A percentile compares a stretch with the other conserved stretches of the same genome.
Evolutionary conservation across 768 basidiomycete species (phyloP).

Genomic region (Lentinula guzmanii): DNA sequence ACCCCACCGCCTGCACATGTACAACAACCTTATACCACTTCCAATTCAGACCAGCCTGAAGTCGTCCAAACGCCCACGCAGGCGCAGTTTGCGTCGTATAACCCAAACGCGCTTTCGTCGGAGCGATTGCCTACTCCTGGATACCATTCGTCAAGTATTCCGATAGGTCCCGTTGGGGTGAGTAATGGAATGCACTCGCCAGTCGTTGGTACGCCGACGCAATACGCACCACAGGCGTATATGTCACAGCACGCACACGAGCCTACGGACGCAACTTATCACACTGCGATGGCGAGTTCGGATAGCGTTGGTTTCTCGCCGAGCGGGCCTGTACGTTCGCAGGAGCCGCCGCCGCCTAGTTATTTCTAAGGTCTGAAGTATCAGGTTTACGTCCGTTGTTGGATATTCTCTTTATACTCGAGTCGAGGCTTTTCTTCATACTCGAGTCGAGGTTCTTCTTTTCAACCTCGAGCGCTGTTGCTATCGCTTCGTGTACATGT

Average conservation of each 20-base stretch:
- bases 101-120: not conserved
- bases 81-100: conserved; percentile 3
- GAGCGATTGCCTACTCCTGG: conserved; percentile 3
- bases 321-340: not conserved
- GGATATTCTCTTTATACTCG: not conserved
- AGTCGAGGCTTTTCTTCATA: not conserved
- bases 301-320: not conserved
- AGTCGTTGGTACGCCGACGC: not conserved
- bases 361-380: not conserved
- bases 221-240: not conserved
- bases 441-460: not conserved
- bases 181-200: conserved; percentile 6
- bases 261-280: conserved; percentile 6
- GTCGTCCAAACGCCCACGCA: conserved; percentile 3
- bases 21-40: not conserved
- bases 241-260: conserved; percentile 3
- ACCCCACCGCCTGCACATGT: not conserved
- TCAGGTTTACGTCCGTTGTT: not conserved
- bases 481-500: not conserved
- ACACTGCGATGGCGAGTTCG: conserved; percentile 13
- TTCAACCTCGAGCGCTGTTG: not conserved
- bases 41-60: not conserved
- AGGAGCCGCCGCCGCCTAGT: not conserved
- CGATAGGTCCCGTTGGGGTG: conserved; percentile 8
- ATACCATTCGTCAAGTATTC: not conserved